These are phyloP conservation scores for Trametes pubescens DNA, from an alignment of 1,284 basidiomycete genomes.

Conservation along the genomic window DNA sequence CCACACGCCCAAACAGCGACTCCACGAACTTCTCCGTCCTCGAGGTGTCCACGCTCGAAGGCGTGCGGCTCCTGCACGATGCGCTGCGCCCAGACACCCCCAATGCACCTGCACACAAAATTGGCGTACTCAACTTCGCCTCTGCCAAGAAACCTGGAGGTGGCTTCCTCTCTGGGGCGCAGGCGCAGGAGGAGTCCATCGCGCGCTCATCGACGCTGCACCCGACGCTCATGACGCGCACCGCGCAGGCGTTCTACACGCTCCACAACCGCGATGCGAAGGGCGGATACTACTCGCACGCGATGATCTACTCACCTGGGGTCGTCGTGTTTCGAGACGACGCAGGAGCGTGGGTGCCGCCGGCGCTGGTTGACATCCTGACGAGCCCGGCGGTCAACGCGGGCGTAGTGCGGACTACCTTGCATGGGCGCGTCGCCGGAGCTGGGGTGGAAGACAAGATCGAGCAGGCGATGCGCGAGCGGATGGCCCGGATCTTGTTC, in stretches of 20 bases:
- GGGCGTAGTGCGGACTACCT: constrained; percentile 55
- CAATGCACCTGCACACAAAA: constrained; percentile 39
- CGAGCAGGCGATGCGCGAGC: constrained; percentile 64
- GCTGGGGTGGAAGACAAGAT: constrained; percentile 58
- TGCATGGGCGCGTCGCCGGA: constrained; percentile 43
- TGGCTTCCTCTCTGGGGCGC: constrained; percentile 69
- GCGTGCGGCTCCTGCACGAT: constrained; percentile 45
- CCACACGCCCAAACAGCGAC: constrained; percentile 20
- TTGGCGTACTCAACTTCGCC: constrained; percentile 75
- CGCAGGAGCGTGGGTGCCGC: constrained; percentile 58
- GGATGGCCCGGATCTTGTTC: constrained; percentile 70
- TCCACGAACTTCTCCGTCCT: constrained; percentile 49
- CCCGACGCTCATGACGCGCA: constrained; percentile 60
- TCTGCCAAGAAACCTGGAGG: constrained; percentile 75
- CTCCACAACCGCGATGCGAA: constrained; percentile 58
- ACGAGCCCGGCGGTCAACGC: constrained; percentile 78
- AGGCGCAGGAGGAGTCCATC: constrained; percentile 78
- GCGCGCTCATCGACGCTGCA: constrained; percentile 74
- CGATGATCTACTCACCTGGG: constrained; percentile 72
- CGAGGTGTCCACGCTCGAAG: constrained; percentile 64
- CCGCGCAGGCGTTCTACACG: constrained; percentile 63
- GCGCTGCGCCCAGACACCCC: constrained; percentile 21
- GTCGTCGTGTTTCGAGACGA: constrained; percentile 67
- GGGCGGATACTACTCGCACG: constrained; percentile 67
- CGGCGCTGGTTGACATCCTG: constrained; percentile 65